These are phyloP conservation scores for Hirschfeldia incana DNA, from an alignment of 345 rosid species.

Conservation along the genomic window DNA sequence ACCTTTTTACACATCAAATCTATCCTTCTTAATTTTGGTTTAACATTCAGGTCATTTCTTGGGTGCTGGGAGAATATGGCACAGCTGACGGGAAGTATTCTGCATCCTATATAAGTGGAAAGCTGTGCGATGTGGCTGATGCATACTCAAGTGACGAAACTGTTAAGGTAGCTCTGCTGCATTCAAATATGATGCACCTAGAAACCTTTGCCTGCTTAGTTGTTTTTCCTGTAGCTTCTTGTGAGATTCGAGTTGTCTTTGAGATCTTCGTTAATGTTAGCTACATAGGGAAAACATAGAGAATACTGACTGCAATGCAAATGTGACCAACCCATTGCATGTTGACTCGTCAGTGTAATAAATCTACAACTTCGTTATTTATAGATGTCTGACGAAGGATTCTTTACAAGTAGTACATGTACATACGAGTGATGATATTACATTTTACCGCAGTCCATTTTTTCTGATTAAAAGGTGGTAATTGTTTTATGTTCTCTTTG, in stretches of 20 bases:
- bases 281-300: slow-evolving; percentile 8
- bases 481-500: slow-evolving; percentile 34
- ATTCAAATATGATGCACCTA: background rate
- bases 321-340: slow-evolving; percentile 12
- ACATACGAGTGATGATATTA: background rate
- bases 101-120: slow-evolving; percentile 81
- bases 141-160: slow-evolving; percentile 95
- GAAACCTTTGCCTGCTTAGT: slow-evolving; percentile 14
- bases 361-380: background rate
- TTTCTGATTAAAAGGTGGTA: slow-evolving; percentile 4
- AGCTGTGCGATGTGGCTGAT: slow-evolving; percentile 91
- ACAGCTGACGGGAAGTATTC: slow-evolving; percentile 84
- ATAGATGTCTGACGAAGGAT: slow-evolving; percentile 10
- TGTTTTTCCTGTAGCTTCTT: slow-evolving; percentile 10
- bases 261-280: background rate
- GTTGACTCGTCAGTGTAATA: background rate
- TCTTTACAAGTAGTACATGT: background rate
- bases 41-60: slow-evolving; percentile 82
- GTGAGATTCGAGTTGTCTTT: background rate
- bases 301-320: background rate
- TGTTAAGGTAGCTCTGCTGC: slow-evolving; percentile 64
- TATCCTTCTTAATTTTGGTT: slow-evolving; percentile 28
- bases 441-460: slow-evolving; percentile 6
- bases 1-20: background rate
- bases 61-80: slow-evolving; percentile 98